Evolutionary conservation across 169 alveolate genomes (phyloP).

Genomic region (Theileria parva): DNA sequence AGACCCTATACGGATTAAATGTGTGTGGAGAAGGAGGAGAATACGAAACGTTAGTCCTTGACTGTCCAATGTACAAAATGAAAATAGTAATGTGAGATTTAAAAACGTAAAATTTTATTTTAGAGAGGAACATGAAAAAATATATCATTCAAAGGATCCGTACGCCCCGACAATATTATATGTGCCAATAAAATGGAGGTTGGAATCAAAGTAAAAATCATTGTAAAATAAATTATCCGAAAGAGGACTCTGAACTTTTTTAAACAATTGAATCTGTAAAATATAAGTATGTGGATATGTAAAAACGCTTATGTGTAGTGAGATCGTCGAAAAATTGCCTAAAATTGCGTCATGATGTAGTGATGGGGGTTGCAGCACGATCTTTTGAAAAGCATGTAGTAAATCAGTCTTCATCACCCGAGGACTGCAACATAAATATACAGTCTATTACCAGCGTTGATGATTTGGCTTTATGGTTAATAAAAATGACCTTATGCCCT

Average conservation of each 20-base stretch:
- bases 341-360: neutral
- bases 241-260: neutral
- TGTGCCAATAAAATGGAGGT: slow-evolving; percentile 57
- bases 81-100: slow-evolving; percentile 60
- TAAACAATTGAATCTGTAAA: neutral
- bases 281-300: neutral
- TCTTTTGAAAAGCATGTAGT: neutral
- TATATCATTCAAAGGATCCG: slow-evolving; percentile 48
- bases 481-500: slow-evolving; percentile 58
- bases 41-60: slow-evolving; percentile 94
- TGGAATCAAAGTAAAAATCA: slow-evolving; percentile 19
- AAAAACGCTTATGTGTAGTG: neutral
- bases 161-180: slow-evolving; percentile 59
- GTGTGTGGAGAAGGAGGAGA: slow-evolving; percentile 99
- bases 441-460: slow-evolving; percentile 70
- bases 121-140: slow-evolving; percentile 39
- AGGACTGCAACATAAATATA: slow-evolving; percentile 70
- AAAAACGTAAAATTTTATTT: neutral
- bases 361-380: slow-evolving; percentile 13
- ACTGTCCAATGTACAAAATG: slow-evolving; percentile 84
- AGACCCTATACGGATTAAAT: slow-evolving; percentile 89
- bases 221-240: neutral
- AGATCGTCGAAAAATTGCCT: neutral
- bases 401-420: slow-evolving; percentile 69
- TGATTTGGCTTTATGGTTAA: slow-evolving; percentile 60